Conservation (phyloP, 208 protist species). For the Trichomonas vaginalis region DNA sequence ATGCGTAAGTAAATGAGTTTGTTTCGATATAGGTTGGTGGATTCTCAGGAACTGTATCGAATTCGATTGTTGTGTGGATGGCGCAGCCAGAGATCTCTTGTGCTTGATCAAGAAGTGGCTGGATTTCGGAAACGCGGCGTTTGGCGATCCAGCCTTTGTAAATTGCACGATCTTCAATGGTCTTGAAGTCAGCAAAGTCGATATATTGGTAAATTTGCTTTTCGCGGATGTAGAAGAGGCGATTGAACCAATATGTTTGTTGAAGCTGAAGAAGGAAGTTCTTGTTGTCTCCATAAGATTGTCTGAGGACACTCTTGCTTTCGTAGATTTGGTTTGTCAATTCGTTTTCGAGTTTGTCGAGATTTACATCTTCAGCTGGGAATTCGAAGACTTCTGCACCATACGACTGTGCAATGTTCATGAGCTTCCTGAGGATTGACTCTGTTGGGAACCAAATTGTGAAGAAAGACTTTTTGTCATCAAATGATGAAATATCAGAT, state of each 20-base stretch:
- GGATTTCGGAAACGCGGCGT: background rate
- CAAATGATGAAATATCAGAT: background rate
- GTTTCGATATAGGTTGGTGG: conserved; percentile 83
- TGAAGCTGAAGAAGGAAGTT: background rate
- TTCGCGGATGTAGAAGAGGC: background rate
- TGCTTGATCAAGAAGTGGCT: background rate
- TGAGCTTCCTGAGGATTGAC: background rate
- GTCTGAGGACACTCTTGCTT: background rate
- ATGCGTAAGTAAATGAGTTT: conserved; percentile 77
- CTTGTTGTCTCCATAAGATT: background rate
- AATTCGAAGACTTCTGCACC: background rate
- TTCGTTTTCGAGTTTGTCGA: background rate
- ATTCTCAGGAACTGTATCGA: background rate
- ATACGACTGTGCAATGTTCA: background rate
- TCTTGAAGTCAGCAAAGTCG: background rate
- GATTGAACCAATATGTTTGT: background rate
- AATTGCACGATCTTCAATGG: background rate
- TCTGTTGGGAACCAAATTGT: background rate
- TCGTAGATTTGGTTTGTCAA: background rate
- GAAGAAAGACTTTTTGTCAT: background rate
- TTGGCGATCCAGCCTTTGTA: background rate
- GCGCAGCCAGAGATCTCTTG: background rate
- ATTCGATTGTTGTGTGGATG: background rate
- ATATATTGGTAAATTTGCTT: background rate
- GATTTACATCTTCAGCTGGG: background rate